Base-by-base conservation (phyloP, 306 rosid genomes). In the Cyclanthera cordifolia region DNA sequence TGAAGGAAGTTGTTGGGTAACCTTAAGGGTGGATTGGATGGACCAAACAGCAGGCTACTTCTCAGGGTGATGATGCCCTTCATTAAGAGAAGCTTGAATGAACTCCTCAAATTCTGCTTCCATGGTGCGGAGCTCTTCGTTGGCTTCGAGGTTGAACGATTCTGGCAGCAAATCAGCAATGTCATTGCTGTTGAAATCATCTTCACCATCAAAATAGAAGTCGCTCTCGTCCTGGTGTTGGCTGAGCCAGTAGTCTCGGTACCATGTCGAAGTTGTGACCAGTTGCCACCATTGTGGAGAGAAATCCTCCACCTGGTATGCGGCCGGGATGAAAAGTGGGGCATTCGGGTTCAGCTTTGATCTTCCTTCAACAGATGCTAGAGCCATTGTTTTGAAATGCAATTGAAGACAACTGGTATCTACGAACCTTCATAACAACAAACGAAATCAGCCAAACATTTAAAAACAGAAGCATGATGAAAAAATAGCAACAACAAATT, bases 201-300 rank as follows among this genome's bases (percentile, higher is more conserved):
- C 71, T 14, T 75, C 75, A 12, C 66, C 51, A 47, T 75, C 72
- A 16, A 41, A 73, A 57, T 68, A 88, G 54, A 81, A 88, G 41
- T 72, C 80, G 28, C 76, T 84, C 34, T 72, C 87, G 5, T 81
- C 90, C 28, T 88, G 88, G 24, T 82, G 88, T 78, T 82, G 94
- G 81, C 85, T 86, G 14, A 88, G 89, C 95, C 97, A 91, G 77
- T 74, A 91, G 66, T 88, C 88, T 13, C 70, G 89, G 83, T 82
- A 91, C 97, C 97, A 91, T 17, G 88, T 84, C 2, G 85, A 77
- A 25, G 95, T 88, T 32, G 91, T 91, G 23, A 91, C 86, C 79
- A 88, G 73, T 66, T 88, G 91, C 94, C 97, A 91, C 97, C 97
- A 88, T 77, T 91, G 94, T 1, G 95, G 91, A 50, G 97, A 88